Base-by-base conservation (phyloP, 2,329 filamentous ascomycete species). In the Colletotrichum lupini region DNA sequence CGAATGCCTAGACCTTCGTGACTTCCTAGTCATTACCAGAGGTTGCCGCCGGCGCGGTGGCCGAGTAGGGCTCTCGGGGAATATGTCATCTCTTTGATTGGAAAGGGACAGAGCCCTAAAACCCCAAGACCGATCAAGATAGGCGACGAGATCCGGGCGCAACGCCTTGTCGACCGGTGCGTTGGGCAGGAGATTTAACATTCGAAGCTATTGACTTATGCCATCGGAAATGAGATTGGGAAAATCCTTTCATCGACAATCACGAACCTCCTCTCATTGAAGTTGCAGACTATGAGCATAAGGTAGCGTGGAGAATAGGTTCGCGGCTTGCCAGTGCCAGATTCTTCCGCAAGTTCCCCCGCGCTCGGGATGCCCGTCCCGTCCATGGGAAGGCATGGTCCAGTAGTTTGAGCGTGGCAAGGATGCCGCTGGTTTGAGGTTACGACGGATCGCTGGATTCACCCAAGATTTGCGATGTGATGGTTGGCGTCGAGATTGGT, bases 101-200 rank as follows among this genome's bases (percentile, higher is more conserved):
- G 46, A 37, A 55, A n/a, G 30, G n/a, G 28, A 67, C 68, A 67
- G 56, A 67, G 63, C 46, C 26, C 32, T 19, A 71, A 16, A n/a
- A 60, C 52, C 19, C 42, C 53, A 60, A 49, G 58, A 72, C 59
- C 42, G 37, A 55, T 55, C 30, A 19, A 69, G 70, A 72, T 64
- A 60, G 55, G 66, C 35, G 70, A 69, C 32, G 59, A 69, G 53
- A 64, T 69, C 59, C 42, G 59, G 70, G 70, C 59, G 69, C 58
- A 68, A 57, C 26, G 69, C 65, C 69, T 58, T 65, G 63, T 68
- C 24, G 49, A 59, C 58, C 53, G 65, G 65, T 37, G 59, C 42
- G 37, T 53, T 26, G 65, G 16, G 30, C 14, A 46, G 32, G 16
- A 22, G 22, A 19, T 22, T 14, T 16, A 22, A 35, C 19, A 14